These are phyloP conservation scores for Alternaria tenuissima DNA, from an alignment of 2,329 filamentous ascomycete species.

Conservation along the genomic window DNA sequence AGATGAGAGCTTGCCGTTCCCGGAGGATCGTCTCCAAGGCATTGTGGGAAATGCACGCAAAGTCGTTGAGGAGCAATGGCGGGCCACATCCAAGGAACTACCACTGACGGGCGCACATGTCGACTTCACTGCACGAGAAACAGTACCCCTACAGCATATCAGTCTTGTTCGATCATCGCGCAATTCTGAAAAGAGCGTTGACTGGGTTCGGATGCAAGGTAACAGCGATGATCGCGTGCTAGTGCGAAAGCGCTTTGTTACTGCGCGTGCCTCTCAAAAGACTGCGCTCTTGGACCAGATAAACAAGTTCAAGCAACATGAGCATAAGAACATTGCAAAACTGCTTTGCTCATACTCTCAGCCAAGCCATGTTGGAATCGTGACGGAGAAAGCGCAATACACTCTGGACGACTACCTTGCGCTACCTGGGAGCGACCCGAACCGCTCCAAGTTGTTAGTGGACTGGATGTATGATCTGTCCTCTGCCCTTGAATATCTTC, in stretches of 20 bases:
- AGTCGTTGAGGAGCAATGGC: conserved; percentile 52
- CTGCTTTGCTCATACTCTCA: conserved; percentile 51
- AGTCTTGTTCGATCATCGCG: conserved; percentile 41
- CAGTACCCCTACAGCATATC: conserved; percentile 48
- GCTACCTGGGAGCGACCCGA: conserved; percentile 38
- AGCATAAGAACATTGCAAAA: conserved; percentile 51
- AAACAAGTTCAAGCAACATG: conserved; percentile 47
- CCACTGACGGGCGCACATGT: conserved; percentile 48
- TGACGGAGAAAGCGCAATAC: conserved; percentile 45
- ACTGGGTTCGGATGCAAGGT: conserved; percentile 47
- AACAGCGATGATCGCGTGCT: conserved; percentile 45
- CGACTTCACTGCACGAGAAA: conserved; percentile 49
- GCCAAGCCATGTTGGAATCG: conserved; percentile 47
- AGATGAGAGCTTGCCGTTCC: conserved; percentile 50
- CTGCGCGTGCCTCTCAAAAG: conserved; percentile 48
- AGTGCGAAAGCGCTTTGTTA: conserved; percentile 50
- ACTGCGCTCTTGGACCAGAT: conserved; percentile 48
- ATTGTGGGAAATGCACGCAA: conserved; percentile 51
- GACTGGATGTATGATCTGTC: conserved; percentile 54
- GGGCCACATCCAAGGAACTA: conserved; percentile 51
- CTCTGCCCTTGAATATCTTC: conserved; percentile 50
- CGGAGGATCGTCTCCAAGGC: conserved; percentile 48
- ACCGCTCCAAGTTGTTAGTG: conserved; percentile 45
- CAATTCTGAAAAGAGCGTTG: conserved; percentile 47
- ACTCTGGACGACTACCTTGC: conserved; percentile 51